Percentiles rank a stretch among this genome's conserved stretches.
These are phyloP conservation scores for Periconia digitata DNA, from an alignment of 2,329 filamentous ascomycete species.

Conservation along the genomic window DNA sequence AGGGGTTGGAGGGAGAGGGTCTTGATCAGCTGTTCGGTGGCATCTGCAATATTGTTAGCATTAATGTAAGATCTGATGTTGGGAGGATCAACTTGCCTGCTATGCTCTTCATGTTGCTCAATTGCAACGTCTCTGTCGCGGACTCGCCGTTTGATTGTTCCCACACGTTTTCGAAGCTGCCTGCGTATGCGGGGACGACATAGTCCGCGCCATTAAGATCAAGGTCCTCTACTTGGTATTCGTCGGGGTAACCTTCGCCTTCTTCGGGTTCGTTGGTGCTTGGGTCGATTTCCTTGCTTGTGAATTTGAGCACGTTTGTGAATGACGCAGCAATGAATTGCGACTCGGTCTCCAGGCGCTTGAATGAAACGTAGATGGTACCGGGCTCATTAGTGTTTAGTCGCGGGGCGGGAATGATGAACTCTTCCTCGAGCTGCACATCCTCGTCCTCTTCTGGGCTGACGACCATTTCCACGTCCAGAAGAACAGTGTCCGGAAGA, in stretches of 20 bases:
- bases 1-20: slow-evolving; percentile 88
- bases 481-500: slow-evolving; percentile 69
- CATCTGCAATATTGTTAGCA: slow-evolving; percentile 60
- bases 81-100: slow-evolving; percentile 63
- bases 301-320: slow-evolving; percentile 93
- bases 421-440: slow-evolving; percentile 71
- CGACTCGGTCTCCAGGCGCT: slow-evolving; percentile 73
- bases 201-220: slow-evolving; percentile 92
- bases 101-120: slow-evolving; percentile 88
- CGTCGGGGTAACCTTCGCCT: slow-evolving; percentile 82
- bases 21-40: slow-evolving; percentile 86
- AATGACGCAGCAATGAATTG: slow-evolving; percentile 81
- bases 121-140: slow-evolving; percentile 85
- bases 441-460: slow-evolving; percentile 85
- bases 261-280: slow-evolving; percentile 92
- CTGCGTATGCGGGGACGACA: slow-evolving; percentile 87
- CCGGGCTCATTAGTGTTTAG: slow-evolving; percentile 84
- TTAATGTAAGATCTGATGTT: neutral
- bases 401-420: slow-evolving; percentile 86
- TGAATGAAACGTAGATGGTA: slow-evolving; percentile 93
- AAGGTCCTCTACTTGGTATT: slow-evolving; percentile 94
- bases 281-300: slow-evolving; percentile 96
- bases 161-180: slow-evolving; percentile 95
- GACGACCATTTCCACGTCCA: slow-evolving; percentile 65
- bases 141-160: slow-evolving; percentile 90